These are phyloP conservation scores for Rehmannia glutinosa DNA, from an alignment of 257 asterid genomes.

Conservation along the genomic window DNA sequence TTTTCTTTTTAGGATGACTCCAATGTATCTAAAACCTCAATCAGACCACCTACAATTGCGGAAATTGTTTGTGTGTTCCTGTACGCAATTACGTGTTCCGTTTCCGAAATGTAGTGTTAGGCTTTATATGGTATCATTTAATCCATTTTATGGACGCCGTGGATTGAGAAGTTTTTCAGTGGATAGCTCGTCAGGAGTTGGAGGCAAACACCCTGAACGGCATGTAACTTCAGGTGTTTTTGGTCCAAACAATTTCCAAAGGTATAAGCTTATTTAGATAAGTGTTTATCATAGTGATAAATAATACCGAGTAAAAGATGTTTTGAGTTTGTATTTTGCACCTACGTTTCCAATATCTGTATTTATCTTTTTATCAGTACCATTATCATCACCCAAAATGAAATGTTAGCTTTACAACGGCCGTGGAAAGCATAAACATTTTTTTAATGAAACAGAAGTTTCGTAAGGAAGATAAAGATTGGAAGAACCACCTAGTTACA, in stretches of 20 bases:
- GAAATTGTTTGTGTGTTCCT: conserved; percentile 23
- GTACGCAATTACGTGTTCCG: conserved; percentile 15
- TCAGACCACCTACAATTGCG: conserved; percentile 19
- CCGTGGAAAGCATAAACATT: neutral
- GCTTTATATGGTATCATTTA: conserved; percentile 28
- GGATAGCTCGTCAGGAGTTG: conserved; percentile 23
- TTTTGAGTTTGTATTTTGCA: neutral
- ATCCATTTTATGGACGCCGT: conserved; percentile 12
- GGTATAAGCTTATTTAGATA: conserved; percentile 31
- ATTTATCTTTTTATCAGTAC: neutral
- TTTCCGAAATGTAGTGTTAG: conserved; percentile 30
- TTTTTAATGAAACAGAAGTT: neutral
- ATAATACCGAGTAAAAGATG: neutral
- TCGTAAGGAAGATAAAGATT: neutral
- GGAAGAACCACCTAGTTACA: no score
- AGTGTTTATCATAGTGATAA: neutral
- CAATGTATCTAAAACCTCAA: conserved; percentile 14
- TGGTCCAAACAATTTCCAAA: conserved; percentile 26
- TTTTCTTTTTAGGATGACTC: conserved; percentile 38
- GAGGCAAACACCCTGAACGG: conserved; percentile 18
- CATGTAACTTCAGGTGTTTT: conserved; percentile 19
- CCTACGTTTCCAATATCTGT: neutral
- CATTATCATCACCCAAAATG: neutral
- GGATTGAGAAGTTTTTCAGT: conserved; percentile 23
- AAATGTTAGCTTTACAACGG: neutral